These are phyloP conservation scores for Seminavis robusta DNA, from an alignment of 108 stramenopile genomes.

Conservation along the genomic window DNA sequence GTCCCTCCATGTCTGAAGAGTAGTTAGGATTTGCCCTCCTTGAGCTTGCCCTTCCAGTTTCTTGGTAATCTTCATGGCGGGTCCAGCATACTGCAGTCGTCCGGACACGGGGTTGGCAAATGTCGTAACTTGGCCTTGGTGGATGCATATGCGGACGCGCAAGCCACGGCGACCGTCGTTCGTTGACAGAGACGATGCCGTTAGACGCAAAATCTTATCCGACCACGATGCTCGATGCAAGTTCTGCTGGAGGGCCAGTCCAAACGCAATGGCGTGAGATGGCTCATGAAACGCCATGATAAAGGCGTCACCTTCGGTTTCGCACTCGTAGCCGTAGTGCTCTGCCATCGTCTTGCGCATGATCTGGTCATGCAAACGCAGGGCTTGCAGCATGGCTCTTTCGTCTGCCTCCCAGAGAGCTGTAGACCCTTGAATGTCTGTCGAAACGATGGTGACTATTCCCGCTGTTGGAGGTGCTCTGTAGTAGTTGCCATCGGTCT, in stretches of 20 bases:
- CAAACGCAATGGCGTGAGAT: conserved; percentile 39
- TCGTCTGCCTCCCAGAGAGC: conserved; percentile 44
- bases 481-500: too few relatives aligned
- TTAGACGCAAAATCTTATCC: conserved; percentile 23
- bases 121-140: too few relatives aligned
- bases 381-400: conserved; percentile 36
- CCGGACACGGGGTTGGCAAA: too few relatives aligned
- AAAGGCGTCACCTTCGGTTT: conserved; percentile 44
- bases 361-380: conserved; percentile 37
- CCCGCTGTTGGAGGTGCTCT: conserved; percentile 25
- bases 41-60: too few relatives aligned
- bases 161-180: too few relatives aligned
- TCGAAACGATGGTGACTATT: conserved; percentile 39
- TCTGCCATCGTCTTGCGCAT: conserved; percentile 32
- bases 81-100: too few relatives aligned
- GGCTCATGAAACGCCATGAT: conserved; percentile 45
- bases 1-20: too few relatives aligned
- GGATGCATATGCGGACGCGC: too few relatives aligned
- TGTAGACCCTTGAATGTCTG: conserved; percentile 50
- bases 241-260: conserved; percentile 22
- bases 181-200: too few relatives aligned
- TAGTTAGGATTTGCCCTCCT: too few relatives aligned
- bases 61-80: too few relatives aligned
- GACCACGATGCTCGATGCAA: conserved; percentile 38
- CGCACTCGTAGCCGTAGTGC: conserved; percentile 42